Evolutionary conservation across 2,329 filamentous ascomycete genomes (phyloP).

Genomic region (Juglanconis oblonga): DNA sequence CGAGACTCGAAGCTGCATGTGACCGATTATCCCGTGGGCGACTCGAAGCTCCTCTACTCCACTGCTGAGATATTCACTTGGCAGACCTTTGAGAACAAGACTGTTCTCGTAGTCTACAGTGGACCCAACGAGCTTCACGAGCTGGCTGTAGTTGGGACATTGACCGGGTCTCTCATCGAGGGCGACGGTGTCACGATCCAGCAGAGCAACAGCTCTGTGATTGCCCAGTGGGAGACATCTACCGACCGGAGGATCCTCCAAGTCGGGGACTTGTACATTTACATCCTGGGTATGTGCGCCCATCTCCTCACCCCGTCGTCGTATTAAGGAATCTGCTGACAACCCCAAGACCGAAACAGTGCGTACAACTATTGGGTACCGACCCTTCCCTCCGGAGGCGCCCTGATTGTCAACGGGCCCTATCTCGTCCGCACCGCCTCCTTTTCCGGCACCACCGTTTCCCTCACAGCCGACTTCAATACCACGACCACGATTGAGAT

Average conservation of each 20-base stretch:
- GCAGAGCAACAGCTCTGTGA: conserved; percentile 17
- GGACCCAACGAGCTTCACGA: conserved; percentile 62
- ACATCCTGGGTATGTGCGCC: conserved; percentile 41
- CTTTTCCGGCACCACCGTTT: conserved; percentile 52
- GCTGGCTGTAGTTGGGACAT: conserved; percentile 41
- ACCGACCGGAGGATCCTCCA: conserved; percentile 29
- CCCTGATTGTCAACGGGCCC: conserved; percentile 57
- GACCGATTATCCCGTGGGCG: conserved; percentile 62
- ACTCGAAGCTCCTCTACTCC: conserved; percentile 59
- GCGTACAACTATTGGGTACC: conserved; percentile 70
- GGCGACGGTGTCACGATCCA: conserved; percentile 24
- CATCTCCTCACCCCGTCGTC: not conserved
- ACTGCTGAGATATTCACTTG: conserved; percentile 69
- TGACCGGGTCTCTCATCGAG: conserved; percentile 13
- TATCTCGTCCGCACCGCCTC: conserved; percentile 63
- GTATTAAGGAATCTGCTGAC: not conserved
- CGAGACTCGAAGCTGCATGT: conserved; percentile 67
- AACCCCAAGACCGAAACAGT: conserved; percentile 40
- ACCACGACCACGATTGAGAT: conserved; percentile 65
- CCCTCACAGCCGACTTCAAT: conserved; percentile 70
- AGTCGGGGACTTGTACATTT: conserved; percentile 38
- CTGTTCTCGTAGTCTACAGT: conserved; percentile 62
- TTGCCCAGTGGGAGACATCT: conserved; percentile 32
- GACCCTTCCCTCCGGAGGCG: conserved; percentile 39
- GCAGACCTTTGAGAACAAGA: conserved; percentile 60